phyloP scores from a whole-genome alignment of 2,329 filamentous ascomycete species.

The Lasiodiplodia sp. region DNA sequence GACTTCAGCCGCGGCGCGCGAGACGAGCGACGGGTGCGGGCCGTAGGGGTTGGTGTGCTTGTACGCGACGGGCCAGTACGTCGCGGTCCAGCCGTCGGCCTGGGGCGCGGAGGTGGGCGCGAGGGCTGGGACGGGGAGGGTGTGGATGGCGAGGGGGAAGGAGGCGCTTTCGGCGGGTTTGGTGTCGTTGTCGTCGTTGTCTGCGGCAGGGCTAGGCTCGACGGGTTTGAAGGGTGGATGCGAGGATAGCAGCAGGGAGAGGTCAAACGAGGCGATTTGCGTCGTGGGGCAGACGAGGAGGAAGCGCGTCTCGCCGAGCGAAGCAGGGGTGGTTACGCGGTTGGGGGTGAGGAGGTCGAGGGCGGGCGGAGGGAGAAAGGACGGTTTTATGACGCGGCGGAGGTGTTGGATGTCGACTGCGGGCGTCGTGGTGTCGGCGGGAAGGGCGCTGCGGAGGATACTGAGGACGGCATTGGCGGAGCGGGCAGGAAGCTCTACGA shows the following conservation, averaged over 20 bases:
- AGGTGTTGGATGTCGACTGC: conserved; percentile 61
- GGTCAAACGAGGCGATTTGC: conserved; percentile 61
- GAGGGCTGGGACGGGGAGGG: conserved; percentile 73
- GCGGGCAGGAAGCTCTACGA: conserved; percentile 75
- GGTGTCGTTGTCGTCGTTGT: not conserved
- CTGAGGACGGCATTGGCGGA: conserved; percentile 74
- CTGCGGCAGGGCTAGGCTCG: not conserved
- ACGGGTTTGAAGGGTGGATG: conserved; percentile 49
- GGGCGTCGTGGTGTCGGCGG: conserved; percentile 50
- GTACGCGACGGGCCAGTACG: conserved; percentile 87
- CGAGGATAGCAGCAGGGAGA: conserved; percentile 51
- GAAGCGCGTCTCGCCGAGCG: conserved; percentile 50
- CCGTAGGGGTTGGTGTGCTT: conserved; percentile 87
- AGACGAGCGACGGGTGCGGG: conserved; percentile 78
- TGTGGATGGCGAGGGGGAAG: conserved; percentile 62
- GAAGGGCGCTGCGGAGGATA: conserved; percentile 54
- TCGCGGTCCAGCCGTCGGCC: conserved; percentile 74
- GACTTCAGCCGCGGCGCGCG: conserved; percentile 74
- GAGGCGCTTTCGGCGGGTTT: conserved; percentile 27
- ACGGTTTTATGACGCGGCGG: conserved; percentile 76
- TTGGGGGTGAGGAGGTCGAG: conserved; percentile 26
- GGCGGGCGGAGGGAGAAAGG: conserved; percentile 68
- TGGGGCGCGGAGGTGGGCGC: conserved; percentile 79
- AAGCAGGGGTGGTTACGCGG: conserved; percentile 42
- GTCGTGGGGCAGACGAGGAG: conserved; percentile 61